These are phyloP conservation scores for Dipteronia sinensis DNA, from an alignment of 345 rosid species.

Conservation along the genomic window DNA sequence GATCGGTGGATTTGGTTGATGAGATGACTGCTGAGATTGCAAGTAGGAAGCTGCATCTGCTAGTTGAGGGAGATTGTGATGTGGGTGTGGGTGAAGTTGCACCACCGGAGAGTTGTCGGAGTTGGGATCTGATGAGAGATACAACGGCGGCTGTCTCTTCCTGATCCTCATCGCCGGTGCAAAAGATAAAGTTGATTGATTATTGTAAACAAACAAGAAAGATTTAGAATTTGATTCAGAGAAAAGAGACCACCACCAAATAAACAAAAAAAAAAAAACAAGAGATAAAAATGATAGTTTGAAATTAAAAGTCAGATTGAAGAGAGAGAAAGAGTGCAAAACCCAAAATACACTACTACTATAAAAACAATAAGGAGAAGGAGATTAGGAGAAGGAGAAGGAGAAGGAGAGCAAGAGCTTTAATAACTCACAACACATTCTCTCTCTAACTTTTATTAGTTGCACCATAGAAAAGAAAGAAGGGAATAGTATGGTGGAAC, in stretches of 20 bases:
- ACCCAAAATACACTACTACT: slow-evolving; percentile 16
- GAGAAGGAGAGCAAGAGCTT: slow-evolving; percentile 9
- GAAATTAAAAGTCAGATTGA: slow-evolving; percentile 21
- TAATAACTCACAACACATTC: slow-evolving; percentile 27
- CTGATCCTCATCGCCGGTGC: slow-evolving; percentile 91
- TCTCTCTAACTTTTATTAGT: slow-evolving; percentile 59
- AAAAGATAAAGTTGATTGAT: background rate
- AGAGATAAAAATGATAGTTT: slow-evolving; percentile 18
- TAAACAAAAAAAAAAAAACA: background rate
- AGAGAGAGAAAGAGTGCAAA: slow-evolving; percentile 30
- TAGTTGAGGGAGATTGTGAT: slow-evolving; percentile 16
- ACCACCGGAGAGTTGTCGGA: slow-evolving; percentile 51
- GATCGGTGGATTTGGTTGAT: slow-evolving; percentile 48
- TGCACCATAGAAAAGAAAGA: slow-evolving; percentile 59
- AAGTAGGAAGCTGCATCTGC: background rate
- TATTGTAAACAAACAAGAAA: background rate
- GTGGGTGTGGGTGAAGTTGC: slow-evolving; percentile 43
- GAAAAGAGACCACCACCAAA: background rate
- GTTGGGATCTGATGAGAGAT: slow-evolving; percentile 87
- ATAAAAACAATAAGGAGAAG: slow-evolving; percentile 6
- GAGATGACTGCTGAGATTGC: slow-evolving; percentile 36
- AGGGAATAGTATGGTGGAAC: slow-evolving; percentile 25
- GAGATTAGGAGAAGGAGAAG: background rate
- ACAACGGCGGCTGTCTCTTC: slow-evolving; percentile 71
- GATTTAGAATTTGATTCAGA: background rate